These are phyloP conservation scores for Hyphodiscus sp. DNA, from an alignment of 2,329 filamentous ascomycete genomes.

Conservation along the genomic window DNA sequence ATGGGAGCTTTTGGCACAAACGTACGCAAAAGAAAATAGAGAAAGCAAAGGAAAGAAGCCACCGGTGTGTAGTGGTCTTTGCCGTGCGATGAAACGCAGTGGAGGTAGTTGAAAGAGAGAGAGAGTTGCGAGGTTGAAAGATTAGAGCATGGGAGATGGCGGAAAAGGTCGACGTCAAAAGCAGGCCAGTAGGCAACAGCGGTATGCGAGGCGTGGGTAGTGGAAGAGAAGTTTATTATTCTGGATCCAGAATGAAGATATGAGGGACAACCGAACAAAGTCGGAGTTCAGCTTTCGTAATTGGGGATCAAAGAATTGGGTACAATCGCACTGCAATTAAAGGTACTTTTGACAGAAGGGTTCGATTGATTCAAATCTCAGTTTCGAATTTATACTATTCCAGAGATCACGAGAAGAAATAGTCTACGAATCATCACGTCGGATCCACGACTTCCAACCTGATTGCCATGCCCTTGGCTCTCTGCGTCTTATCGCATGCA, in stretches of 20 bases:
- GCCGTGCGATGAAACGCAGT: no score
- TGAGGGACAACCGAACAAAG: background rate
- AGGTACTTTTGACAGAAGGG: background rate
- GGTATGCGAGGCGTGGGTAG: no score
- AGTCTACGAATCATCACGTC: constrained; percentile 18
- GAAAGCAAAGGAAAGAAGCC: no score
- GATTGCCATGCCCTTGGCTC: background rate
- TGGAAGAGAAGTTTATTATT: no score
- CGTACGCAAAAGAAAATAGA: no score
- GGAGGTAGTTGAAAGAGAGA: no score
- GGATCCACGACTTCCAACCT: constrained; percentile 4
- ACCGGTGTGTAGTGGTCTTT: no score
- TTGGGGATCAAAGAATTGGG: background rate
- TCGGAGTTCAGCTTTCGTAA: background rate
- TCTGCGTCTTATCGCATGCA: background rate
- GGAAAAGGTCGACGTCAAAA: no score
- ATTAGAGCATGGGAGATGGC: no score
- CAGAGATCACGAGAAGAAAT: constrained; percentile 5
- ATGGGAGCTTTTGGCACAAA: no score
- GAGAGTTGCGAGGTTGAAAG: no score
- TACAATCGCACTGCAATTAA: background rate
- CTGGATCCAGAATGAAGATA: background rate
- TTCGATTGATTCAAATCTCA: background rate
- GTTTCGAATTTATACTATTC: constrained; percentile 13
- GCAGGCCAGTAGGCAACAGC: no score